Evolutionary conservation across 1,139 yeast genomes (phyloP).

Genomic region (Starmera stellimalicola): DNA sequence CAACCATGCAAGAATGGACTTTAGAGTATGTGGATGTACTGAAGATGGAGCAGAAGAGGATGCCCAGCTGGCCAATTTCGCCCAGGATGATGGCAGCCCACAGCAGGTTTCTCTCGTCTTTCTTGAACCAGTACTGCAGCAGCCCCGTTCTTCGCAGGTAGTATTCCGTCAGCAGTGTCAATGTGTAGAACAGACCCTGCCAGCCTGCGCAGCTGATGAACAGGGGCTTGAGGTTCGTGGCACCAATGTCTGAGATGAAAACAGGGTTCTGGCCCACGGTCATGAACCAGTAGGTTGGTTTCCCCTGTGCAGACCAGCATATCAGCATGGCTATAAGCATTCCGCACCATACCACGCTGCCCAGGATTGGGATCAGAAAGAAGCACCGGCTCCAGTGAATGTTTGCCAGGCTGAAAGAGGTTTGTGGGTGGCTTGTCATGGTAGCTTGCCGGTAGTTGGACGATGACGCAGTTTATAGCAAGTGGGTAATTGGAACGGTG

Average conservation of each 20-base stretch:
- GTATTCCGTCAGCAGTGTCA: slow-evolving; percentile 35
- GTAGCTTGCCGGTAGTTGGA: no score
- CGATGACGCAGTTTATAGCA: no score
- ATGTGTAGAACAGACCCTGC: slow-evolving; percentile 69
- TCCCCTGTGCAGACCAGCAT: slow-evolving; percentile 74
- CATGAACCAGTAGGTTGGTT: slow-evolving; percentile 59
- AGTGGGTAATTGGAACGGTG: no score
- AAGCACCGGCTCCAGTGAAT: slow-evolving; percentile 18
- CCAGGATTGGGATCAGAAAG: slow-evolving; percentile 45
- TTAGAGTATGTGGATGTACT: slow-evolving; percentile 49
- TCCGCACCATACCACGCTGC: slow-evolving; percentile 62
- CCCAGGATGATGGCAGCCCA: slow-evolving; percentile 30
- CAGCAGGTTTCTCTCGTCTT: slow-evolving; percentile 26
- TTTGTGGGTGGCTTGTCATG: no score
- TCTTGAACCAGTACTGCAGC: slow-evolving; percentile 28
- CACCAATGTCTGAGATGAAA: slow-evolving; percentile 79
- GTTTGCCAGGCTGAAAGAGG: not conserved
- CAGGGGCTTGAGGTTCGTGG: slow-evolving; percentile 73
- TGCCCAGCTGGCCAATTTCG: slow-evolving; percentile 64
- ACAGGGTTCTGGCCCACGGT: slow-evolving; percentile 42
- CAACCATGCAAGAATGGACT: slow-evolving; percentile 66
- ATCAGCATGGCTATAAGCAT: slow-evolving; percentile 64
- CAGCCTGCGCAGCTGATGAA: slow-evolving; percentile 74
- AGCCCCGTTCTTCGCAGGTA: slow-evolving; percentile 14
- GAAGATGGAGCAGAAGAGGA: slow-evolving; percentile 66